Base-by-base conservation (phyloP, 768 basidiomycete species). In the Hortiboletus flavorubellus region DNA sequence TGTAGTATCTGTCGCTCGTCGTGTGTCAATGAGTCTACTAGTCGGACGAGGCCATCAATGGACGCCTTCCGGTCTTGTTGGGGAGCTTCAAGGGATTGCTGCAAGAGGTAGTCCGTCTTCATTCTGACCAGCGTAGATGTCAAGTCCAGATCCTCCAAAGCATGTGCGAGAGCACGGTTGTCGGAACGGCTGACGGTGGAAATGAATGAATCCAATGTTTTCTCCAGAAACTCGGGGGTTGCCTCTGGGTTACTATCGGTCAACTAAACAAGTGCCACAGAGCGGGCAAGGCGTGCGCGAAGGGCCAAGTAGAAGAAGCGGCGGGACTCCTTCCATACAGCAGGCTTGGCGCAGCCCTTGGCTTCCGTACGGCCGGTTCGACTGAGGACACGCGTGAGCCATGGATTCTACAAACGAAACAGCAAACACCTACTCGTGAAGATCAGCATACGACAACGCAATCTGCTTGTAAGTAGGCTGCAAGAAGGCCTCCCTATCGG, bases 301-400 rank as follows among this genome's bases (percentile, higher is more conserved):
- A 92, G 80, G 41, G 90, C 84, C 94, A 93, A 97, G 75, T 96
- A 96, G 81, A 98, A 95, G 67, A 86, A 80, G 57, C 93, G 83
- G 55, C 93, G 86, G 52, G 94, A 85, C 49, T 90, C 80, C 72
- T 90, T 92, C 95, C 95, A 98, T 44, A 86, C 81, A 30, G 84
- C 78, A 18, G 91, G 79, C 58, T 87, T 88, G 8, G 95, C 95
- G 61, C 95, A 95, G 16, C 92, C 93, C 75, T 98, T 98, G 29
- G 95, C 95, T 73, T 97, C 92, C 94, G 97, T 96, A 45, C 95
- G 92, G 46, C 94, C 94, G 43, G 84, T 81, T 46, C 95, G 92
- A 73, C 94, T 96, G 65, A 54, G 55, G 52, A 41, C n/a, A 58
- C 39, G 38, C 52, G 34, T 59, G 34, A 57, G 33, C 26, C 8